Base-by-base conservation (phyloP, 768 basidiomycete genomes). In the Mycena metata region DNA sequence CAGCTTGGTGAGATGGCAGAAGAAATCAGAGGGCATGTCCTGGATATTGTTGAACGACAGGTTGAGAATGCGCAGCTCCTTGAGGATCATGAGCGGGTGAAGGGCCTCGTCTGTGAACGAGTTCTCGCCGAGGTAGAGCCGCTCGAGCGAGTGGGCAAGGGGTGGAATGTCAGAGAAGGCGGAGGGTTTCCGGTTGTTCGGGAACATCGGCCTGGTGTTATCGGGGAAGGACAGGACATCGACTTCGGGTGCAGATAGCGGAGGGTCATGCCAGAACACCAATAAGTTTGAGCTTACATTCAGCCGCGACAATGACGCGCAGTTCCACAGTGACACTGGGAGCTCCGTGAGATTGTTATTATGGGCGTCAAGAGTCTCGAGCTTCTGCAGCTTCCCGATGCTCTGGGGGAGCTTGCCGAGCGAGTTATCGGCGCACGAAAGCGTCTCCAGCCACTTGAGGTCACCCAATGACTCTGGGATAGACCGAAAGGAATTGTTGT, bases 11-110 rank as follows among this genome's bases (percentile, higher is more conserved):
- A 95, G 85, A 66, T 90, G 89, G 69, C 85, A 83, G 73, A 98
- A 89, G 73, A 95, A 96, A 39, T 85, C 81, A 0, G 87, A 79
- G 0, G 97, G 96, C 46, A 98, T 85, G 74, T 96, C 95, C 78
- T 92, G 92, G 47, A 99, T 92, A 60, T 95, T 90, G 79, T 99
- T 99, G 83, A 98, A 98, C 24, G 94, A 95, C n/a, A 99, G 83
- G 72, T 99, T 99, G 62, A 99, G 87, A 1, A 95, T 89, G 2
- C 83, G 85, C 11, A 99, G 86, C 70, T 93, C 90, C 66, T 88
- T 88, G 73, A 98, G 84, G 42, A 93, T 82, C 74, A 90, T 91
- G 24, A 98, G 79, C 0, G 90, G 87, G 21, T 89, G 89, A 26
- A 98, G 85, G 11, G 87, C 85, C 47, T 96, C 94, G 74, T 96